Conservation (phyloP, 1,284 basidiomycete species). For the Wolfiporia cocos region DNA sequence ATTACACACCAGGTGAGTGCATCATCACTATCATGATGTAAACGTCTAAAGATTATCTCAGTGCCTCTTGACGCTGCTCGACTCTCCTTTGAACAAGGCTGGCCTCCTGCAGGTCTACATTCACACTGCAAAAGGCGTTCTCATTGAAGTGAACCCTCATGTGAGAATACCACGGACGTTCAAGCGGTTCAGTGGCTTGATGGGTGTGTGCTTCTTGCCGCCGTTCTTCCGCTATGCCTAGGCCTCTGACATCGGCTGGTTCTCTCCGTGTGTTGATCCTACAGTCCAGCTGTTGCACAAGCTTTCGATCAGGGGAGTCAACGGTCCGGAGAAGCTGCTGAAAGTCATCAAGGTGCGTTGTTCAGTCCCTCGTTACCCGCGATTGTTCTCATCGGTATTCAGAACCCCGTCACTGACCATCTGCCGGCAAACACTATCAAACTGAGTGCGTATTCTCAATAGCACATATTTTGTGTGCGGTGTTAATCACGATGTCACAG, state of each 20-base stretch:
- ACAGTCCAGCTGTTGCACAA: conserved; percentile 96
- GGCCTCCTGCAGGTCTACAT: conserved; percentile 97
- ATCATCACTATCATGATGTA: neutral
- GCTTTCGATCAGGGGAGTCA: conserved; percentile 91
- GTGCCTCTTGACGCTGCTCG: conserved; percentile 95
- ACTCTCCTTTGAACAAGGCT: conserved; percentile 98
- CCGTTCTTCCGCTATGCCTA: conserved; percentile 2
- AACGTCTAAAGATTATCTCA: conserved; percentile 27
- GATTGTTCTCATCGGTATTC: conserved; percentile 8
- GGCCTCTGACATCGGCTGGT: conserved; percentile 1
- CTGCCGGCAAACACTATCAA: conserved; percentile 95
- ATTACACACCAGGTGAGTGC: conserved; percentile 91
- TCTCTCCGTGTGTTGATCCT: conserved; percentile 1
- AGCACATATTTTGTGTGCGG: too few relatives aligned
- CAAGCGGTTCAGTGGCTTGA: conserved; percentile 96
- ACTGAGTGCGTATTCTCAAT: conserved; percentile 79
- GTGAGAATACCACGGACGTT: conserved; percentile 98
- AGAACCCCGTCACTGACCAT: conserved; percentile 96
- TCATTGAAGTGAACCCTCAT: conserved; percentile 98
- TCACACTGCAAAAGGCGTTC: conserved; percentile 92
- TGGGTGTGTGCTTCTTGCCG: conserved; percentile 62
- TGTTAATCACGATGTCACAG: conserved; percentile 3
- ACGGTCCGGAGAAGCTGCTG: conserved; percentile 94
- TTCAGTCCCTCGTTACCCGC: conserved; percentile 3
- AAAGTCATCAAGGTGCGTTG: conserved; percentile 86